Base-by-base conservation (phyloP, 2,329 filamentous ascomycete genomes). In the Aspergillus sp. region DNA sequence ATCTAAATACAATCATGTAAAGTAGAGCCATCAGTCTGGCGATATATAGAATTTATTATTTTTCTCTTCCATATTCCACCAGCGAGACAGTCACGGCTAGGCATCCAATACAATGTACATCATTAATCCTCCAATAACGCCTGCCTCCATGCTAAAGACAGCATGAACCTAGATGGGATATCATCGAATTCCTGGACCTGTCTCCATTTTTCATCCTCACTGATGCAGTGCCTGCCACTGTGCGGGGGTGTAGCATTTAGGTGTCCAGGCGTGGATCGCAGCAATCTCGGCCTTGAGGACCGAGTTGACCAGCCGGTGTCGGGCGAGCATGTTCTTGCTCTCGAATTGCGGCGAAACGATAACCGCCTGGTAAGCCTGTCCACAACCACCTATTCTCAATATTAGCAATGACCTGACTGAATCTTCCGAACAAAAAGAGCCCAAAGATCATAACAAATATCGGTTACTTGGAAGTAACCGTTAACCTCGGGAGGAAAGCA, bases 211-310 rank as follows among this genome's bases (percentile, higher is more conserved):
- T 36, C 26, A 27, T 34, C 8, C 30, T 51, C 56, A 62, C 53
- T 68, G 62, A 51, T 78, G 76, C 67, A 85, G 79, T 67, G 80
- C 82, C 70, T 88, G 81, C 82, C 86, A 95, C 72, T 96, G 88
- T 59, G 90, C 88, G 0, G 88, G 88, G 7, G 90, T 96, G 72
- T 90, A 86, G 66, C 90, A 95, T 70, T 90, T 94, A 27, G 90
- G 88, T 44, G 88, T 94, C 90, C 90, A 96, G 33, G 90, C 90
- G 72, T 96, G 90, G 57, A 96, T 95, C 52, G 79, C 81, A 11
- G 88, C 87, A 64, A 96, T 95, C 71, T 96, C 90, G 37, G 84
- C 79, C 72, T 90, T 91, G 57, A 96, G 75, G 5, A 83, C 82
- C 11, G 78, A 78, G 69, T 96, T 95, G 56, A 95, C 90, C 50